Percentiles rank a stretch among this genome's conserved stretches.
These are phyloP conservation scores for Dryas alaskensis DNA, from an alignment of 306 rosid genomes.

Conservation along the genomic window DNA sequence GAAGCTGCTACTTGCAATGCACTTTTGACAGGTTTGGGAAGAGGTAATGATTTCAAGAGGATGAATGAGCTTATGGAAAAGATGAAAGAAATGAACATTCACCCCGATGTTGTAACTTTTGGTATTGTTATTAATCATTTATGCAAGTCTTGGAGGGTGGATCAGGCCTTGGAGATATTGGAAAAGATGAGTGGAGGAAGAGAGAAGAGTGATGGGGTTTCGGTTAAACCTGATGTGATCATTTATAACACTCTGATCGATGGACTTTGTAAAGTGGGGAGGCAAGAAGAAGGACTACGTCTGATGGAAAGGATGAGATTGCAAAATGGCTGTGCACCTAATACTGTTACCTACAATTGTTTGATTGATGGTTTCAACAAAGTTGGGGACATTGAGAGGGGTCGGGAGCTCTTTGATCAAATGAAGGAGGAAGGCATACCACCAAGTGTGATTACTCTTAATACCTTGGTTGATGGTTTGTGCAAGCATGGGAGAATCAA, in stretches of 20 bases:
- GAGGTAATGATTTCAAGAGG: slow-evolving; percentile 38
- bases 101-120: slow-evolving; percentile 55
- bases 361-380: slow-evolving; percentile 74
- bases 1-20: slow-evolving; percentile 69
- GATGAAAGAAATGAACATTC: slow-evolving; percentile 64
- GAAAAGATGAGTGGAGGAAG: slow-evolving; percentile 47
- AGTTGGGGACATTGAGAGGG: slow-evolving; percentile 56
- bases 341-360: slow-evolving; percentile 60
- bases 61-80: slow-evolving; percentile 57
- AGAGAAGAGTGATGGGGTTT: slow-evolving; percentile 18
- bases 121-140: slow-evolving; percentile 58
- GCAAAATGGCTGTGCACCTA: slow-evolving; percentile 37
- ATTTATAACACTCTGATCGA: slow-evolving; percentile 67
- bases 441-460: slow-evolving; percentile 67
- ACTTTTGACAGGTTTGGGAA: slow-evolving; percentile 57
- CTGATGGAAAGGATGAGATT: slow-evolving; percentile 68
- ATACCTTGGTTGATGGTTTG: slow-evolving; percentile 64
- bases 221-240: slow-evolving; percentile 55
- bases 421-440: slow-evolving; percentile 54
- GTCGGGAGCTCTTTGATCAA: slow-evolving; percentile 45
- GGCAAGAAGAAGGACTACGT: slow-evolving; percentile 66
- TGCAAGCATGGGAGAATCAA: slow-evolving; percentile 59
- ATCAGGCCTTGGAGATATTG: slow-evolving; percentile 59
- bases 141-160: slow-evolving; percentile 72
- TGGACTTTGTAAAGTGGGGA: slow-evolving; percentile 83